Conservation (phyloP, 352 stramenopile species). For the Phytophthora tentaculata region DNA sequence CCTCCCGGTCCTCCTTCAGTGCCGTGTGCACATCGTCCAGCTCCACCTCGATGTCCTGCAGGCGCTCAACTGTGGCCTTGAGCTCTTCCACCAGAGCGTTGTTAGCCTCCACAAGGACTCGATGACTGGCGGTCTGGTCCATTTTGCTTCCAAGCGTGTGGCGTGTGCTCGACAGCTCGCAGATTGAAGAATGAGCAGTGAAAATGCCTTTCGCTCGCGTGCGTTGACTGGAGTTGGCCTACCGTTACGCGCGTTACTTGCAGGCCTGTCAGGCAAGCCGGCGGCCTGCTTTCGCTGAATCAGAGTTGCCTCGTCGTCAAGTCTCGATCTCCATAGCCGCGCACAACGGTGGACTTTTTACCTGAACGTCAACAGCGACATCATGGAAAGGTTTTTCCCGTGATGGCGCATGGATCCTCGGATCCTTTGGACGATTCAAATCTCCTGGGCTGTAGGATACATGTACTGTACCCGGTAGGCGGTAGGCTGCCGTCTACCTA, state of each 20-base stretch:
- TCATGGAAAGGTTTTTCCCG: conserved; percentile 20
- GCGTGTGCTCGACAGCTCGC: conserved; percentile 1
- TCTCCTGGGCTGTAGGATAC: neutral
- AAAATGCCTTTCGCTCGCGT: neutral
- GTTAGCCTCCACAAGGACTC: conserved; percentile 23
- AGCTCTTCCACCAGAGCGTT: conserved; percentile 40
- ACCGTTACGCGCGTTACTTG: conserved; percentile 1
- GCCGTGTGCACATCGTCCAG: conserved; percentile 34
- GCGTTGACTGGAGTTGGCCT: neutral
- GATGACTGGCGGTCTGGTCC: conserved; percentile 20
- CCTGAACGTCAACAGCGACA: conserved; percentile 17
- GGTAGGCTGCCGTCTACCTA: no score
- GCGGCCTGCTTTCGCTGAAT: neutral
- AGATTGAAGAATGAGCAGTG: conserved; percentile 4
- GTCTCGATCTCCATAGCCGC: conserved; percentile 7
- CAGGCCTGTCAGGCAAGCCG: conserved; percentile 4
- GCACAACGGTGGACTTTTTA: conserved; percentile 11
- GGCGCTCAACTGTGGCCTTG: conserved; percentile 24
- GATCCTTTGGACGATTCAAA: conserved; percentile 13
- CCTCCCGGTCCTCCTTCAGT: conserved; percentile 39
- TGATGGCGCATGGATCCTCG: conserved; percentile 9
- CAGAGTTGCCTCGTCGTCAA: conserved; percentile 19
- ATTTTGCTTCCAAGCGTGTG: conserved; percentile 8
- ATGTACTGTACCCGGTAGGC: no score
- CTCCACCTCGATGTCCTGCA: conserved; percentile 34